Conservation (phyloP, 2,329 filamentous ascomycete genomes). For the Ophiostoma australiae region DNA sequence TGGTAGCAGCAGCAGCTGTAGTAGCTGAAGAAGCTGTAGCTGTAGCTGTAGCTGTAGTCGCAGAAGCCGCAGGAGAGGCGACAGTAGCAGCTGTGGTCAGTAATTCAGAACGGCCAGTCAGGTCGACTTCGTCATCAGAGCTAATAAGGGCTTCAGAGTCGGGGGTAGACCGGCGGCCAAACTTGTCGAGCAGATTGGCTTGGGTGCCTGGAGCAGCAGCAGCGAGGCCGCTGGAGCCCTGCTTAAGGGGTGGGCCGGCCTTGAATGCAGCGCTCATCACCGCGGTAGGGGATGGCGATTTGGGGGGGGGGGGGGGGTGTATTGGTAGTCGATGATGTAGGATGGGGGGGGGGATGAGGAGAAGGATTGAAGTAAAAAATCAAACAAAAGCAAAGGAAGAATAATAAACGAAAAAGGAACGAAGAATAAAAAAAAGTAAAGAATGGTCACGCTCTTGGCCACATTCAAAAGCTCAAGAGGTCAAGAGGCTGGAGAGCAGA, state of each 20-base stretch:
- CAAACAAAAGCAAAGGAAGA: background rate
- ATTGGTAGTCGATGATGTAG: background rate
- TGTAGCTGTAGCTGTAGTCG: conserved; percentile 12
- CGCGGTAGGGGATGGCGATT: conserved; percentile 17
- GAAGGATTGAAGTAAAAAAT: background rate
- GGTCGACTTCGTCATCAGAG: conserved; percentile 84
- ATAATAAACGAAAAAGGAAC: background rate
- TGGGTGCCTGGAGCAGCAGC: conserved; percentile 53
- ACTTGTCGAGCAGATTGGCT: conserved; percentile 66
- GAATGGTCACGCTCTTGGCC: conserved; percentile 17
- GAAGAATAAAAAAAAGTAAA: background rate
- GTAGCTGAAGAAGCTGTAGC: conserved; percentile 30
- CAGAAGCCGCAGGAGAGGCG: background rate
- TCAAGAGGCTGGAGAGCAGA: background rate
- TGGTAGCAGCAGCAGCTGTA: background rate
- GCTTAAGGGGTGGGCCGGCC: conserved; percentile 47
- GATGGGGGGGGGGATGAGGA: background rate
- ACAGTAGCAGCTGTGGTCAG: background rate
- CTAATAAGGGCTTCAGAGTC: conserved; percentile 92
- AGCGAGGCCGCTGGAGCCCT: conserved; percentile 44
- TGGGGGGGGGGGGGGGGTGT: background rate
- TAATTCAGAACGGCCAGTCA: conserved; percentile 41
- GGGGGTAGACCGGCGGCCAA: conserved; percentile 78
- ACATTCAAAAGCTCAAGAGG: conserved; percentile 21
- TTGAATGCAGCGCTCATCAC: conserved; percentile 53